Evolutionary conservation across 148 eudicot genomes (phyloP).

Genomic region (Pharnaceum exiguum): DNA sequence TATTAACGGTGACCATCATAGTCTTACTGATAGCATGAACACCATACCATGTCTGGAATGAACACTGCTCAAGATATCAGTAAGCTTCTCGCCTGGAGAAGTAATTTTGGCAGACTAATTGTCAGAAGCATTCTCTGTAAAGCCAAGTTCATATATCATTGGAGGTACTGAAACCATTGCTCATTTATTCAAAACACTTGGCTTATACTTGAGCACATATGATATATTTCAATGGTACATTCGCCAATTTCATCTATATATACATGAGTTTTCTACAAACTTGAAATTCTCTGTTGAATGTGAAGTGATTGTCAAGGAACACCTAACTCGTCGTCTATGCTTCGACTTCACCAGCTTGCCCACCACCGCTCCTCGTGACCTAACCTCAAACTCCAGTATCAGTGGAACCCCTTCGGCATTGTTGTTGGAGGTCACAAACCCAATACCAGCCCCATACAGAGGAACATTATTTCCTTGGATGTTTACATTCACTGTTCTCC

Average conservation of each 20-base stretch:
- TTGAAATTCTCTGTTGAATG: conserved; percentile 17
- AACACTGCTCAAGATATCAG: too few species aligned
- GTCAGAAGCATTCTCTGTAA: too few species aligned
- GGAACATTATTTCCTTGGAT: conserved; percentile 49
- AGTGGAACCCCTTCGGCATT: conserved; percentile 34
- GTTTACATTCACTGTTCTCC: conserved; percentile 21
- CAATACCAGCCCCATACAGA: conserved; percentile 65
- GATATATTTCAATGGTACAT: not conserved
- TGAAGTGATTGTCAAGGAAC: conserved; percentile 32
- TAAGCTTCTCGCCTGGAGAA: too few species aligned
- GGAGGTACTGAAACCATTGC: too few species aligned
- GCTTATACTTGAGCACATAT: not conserved
- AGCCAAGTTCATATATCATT: too few species aligned
- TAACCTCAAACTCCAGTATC: conserved; percentile 43
- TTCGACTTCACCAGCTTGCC: conserved; percentile 50
- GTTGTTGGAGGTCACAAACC: conserved; percentile 24
- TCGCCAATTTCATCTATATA: not conserved
- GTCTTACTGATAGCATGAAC: too few species aligned
- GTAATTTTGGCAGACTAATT: too few species aligned
- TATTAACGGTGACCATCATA: too few species aligned
- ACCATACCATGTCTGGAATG: too few species aligned
- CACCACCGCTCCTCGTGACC: conserved; percentile 42
- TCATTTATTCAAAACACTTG: not conserved
- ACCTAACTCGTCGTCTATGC: conserved; percentile 38
- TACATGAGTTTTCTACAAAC: conserved; percentile 38